These are phyloP conservation scores for Colletotrichum higginsianum DNA, from an alignment of 2,329 filamentous ascomycete species.

Conservation along the genomic window DNA sequence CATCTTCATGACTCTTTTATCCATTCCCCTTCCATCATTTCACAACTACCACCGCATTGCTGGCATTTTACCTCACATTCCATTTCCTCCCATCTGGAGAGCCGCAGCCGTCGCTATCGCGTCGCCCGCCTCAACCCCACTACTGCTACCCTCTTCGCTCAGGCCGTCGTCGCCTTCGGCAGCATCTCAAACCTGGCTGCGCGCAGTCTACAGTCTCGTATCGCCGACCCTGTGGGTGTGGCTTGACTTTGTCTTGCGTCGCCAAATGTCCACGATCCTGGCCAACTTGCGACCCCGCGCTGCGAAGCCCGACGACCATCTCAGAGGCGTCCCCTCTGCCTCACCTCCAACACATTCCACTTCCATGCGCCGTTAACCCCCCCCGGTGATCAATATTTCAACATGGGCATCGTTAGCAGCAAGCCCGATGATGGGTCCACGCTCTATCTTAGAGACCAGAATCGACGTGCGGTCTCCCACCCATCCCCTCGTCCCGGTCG, in stretches of 20 bases:
- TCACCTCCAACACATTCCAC: constrained; percentile 19
- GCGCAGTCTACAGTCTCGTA: constrained; percentile 35
- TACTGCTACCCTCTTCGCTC: constrained; percentile 18
- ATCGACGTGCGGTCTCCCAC: constrained; percentile 76
- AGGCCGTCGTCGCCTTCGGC: constrained; percentile 28
- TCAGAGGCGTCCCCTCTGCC: constrained; percentile 22
- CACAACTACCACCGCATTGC: constrained; percentile 25
- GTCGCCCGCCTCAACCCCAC: not conserved
- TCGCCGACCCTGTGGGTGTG: constrained; percentile 36
- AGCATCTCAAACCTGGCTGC: constrained; percentile 34
- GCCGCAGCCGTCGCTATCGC: constrained; percentile 2
- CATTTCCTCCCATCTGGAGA: constrained; percentile 1
- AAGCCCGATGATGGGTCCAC: constrained; percentile 85
- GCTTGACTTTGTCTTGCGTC: constrained; percentile 41
- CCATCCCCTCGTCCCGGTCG: constrained; percentile 42
- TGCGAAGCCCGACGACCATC: constrained; percentile 37
- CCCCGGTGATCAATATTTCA: constrained; percentile 51
- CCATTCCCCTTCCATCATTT: constrained; percentile 24
- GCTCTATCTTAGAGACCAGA: constrained; percentile 92
- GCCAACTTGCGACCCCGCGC: constrained; percentile 41
- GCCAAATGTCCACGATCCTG: constrained; percentile 43
- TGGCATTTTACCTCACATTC: constrained; percentile 28
- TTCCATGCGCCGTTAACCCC: constrained; percentile 36
- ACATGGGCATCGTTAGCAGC: constrained; percentile 95
- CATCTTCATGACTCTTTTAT: constrained; percentile 31